phyloP scores from a whole-genome alignment of 2,329 filamentous ascomycete species.

The Diaporthe citriasiana region DNA sequence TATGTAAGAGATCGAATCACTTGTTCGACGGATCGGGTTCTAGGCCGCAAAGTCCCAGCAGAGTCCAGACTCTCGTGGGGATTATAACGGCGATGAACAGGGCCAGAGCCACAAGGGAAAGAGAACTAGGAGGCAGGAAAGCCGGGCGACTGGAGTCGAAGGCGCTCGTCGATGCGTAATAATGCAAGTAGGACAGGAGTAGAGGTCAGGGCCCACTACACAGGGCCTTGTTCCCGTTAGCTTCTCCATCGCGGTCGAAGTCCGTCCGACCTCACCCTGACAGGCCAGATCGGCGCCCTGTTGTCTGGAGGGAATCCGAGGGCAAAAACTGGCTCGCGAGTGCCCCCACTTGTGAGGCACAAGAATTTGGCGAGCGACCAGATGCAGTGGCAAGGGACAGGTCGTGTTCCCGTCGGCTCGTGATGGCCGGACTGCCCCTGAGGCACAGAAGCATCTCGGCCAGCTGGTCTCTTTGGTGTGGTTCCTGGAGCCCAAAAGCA shows the following conservation, averaged over 20 bases:
- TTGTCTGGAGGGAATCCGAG: constrained; percentile 11
- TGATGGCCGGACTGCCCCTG: neutral
- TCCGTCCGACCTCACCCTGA: constrained; percentile 40
- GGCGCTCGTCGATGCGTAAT: constrained; percentile 31
- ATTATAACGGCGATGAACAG: constrained; percentile 27
- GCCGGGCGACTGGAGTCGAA: constrained; percentile 28
- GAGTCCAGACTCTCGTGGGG: constrained; percentile 26
- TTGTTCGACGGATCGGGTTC: constrained; percentile 14
- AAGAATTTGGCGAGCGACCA: neutral
- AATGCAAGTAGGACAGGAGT: constrained; percentile 25
- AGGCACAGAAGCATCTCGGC: constrained; percentile 1
- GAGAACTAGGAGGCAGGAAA: constrained; percentile 20
- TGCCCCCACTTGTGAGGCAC: constrained; percentile 31
- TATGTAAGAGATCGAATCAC: constrained; percentile 26
- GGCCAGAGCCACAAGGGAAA: neutral
- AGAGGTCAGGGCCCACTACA: constrained; percentile 30
- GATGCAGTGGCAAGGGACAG: constrained; percentile 9
- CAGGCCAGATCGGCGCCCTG: constrained; percentile 31
- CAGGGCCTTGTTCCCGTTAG: constrained; percentile 41
- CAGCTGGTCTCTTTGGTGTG: neutral
- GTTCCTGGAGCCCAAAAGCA: neutral
- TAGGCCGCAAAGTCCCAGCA: neutral
- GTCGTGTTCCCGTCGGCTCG: constrained; percentile 9
- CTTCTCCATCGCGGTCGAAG: constrained; percentile 40
- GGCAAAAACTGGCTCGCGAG: constrained; percentile 3